Conservation (phyloP, 2,329 filamentous ascomycete species). For the Periconia sp. region DNA sequence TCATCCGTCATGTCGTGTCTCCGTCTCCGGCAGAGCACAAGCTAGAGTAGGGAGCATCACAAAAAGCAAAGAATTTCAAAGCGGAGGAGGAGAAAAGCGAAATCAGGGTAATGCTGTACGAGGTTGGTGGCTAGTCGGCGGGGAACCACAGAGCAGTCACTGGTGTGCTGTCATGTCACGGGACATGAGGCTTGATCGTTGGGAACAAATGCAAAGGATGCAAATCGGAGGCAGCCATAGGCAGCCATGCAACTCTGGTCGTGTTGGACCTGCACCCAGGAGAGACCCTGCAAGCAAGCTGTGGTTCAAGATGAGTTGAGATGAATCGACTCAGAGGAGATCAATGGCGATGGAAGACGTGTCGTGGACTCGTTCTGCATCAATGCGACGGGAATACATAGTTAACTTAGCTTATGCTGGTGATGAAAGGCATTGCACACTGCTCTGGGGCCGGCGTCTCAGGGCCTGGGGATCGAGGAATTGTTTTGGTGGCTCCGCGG, state of each 20-base stretch:
- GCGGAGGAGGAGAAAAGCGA: neutral
- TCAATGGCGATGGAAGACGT: too few species aligned
- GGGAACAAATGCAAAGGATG: neutral
- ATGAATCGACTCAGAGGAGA: too few species aligned
- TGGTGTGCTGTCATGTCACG: too few species aligned
- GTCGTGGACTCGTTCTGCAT: too few species aligned
- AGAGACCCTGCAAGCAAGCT: neutral
- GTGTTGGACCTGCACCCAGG: neutral
- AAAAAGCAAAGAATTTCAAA: neutral
- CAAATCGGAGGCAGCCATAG: neutral
- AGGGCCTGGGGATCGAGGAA: neutral
- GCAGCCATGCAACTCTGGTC: neutral
- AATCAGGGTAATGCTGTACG: neutral
- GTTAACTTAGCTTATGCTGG: too few species aligned
- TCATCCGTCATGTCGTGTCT: conserved; percentile 5
- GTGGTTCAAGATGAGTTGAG: too few species aligned
- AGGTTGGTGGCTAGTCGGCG: neutral
- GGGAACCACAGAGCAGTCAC: too few species aligned
- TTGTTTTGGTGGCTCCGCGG: neutral
- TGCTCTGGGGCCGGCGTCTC: neutral
- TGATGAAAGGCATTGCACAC: too few species aligned
- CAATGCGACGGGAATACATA: too few species aligned
- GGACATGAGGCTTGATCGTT: too few species aligned
- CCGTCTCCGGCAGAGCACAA: neutral
- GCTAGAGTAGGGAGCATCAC: neutral